phyloP scores from a whole-genome alignment of 495 filamentous ascomycete species.

The Filosporella fistucella region DNA sequence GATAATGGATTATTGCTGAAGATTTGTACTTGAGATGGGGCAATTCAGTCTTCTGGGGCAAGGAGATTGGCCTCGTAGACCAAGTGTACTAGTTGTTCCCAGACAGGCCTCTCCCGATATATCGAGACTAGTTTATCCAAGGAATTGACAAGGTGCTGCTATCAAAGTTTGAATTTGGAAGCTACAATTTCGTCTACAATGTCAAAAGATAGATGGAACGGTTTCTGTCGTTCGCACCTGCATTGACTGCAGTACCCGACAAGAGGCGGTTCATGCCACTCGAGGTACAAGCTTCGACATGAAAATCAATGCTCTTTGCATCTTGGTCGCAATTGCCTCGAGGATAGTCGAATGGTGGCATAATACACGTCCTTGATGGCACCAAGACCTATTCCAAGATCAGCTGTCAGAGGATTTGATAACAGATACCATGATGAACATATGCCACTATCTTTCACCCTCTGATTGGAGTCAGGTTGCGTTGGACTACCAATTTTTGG shows the following conservation, averaged over 20 bases:
- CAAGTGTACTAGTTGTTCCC: no score
- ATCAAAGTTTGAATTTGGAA: no score
- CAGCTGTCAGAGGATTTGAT: constrained; percentile 1
- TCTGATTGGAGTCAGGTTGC: neutral
- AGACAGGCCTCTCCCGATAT: no score
- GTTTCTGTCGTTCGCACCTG: no score
- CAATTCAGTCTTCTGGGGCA: no score
- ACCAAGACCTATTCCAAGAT: neutral
- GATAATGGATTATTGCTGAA: no score
- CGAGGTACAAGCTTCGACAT: neutral
- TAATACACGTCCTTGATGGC: neutral
- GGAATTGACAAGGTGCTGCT: no score
- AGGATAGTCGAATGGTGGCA: neutral
- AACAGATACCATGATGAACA: neutral
- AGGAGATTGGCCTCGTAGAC: no score
- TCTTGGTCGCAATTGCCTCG: neutral
- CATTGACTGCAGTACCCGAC: neutral
- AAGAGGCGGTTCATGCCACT: neutral
- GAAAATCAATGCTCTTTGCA: constrained; percentile 1
- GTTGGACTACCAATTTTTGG: neutral
- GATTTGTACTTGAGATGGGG: no score
- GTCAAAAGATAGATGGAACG: no score
- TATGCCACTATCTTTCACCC: neutral
- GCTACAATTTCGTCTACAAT: no score
- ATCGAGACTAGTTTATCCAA: no score